Base-by-base conservation (phyloP, 768 basidiomycete species). In the Holtermanniella nyarrowii region DNA sequence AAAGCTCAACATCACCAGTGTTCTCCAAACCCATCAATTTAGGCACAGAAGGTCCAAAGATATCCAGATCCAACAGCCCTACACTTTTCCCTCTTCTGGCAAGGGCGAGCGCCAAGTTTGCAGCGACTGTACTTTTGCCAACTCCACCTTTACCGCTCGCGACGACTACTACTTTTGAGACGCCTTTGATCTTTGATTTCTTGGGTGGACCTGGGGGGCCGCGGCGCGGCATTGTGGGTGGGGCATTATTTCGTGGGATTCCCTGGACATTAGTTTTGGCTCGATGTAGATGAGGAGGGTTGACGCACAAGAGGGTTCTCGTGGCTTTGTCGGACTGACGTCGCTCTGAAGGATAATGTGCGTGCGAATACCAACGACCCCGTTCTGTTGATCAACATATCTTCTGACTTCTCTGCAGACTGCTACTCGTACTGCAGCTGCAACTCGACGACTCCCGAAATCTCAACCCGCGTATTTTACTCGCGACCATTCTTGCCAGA, bases 131-230 rank as follows among this genome's bases (percentile, higher is more conserved):
- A 55, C 87, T 89, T 73, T 95, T 97, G 16, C 91, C 91, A 16
- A 95, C 91, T 1, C 91, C 91, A 22, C 93, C 93, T 66, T 96
- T 96, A 3, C 89, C 91, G 57, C 86, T 88, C 5, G 89, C 86
- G 0, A 96, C 88, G 1, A 80, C 84, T 3, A 96, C 65, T 14
- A 91, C 81, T 55, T 82, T 82, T 59, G 82, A 81, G 5, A 89
- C 90, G 59, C 93, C 71, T 45, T 74, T 72, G 27, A 73, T 76
- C 11, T 57, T 58, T 1, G 72, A 65, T 54, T 76, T 77, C 23
- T 60, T 49, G 18, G 68, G 61, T 2, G 73, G 70, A 7, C 31
- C 31, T 37, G 31, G 16, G 5, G 70, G 62, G 0, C 72, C 73
- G 43, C 73, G 60, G 18, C 74, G 67, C 3, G 76, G 76, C 54